phyloP scores from a whole-genome alignment of 1,284 basidiomycete species.

The Ustilago loliicola region DNA sequence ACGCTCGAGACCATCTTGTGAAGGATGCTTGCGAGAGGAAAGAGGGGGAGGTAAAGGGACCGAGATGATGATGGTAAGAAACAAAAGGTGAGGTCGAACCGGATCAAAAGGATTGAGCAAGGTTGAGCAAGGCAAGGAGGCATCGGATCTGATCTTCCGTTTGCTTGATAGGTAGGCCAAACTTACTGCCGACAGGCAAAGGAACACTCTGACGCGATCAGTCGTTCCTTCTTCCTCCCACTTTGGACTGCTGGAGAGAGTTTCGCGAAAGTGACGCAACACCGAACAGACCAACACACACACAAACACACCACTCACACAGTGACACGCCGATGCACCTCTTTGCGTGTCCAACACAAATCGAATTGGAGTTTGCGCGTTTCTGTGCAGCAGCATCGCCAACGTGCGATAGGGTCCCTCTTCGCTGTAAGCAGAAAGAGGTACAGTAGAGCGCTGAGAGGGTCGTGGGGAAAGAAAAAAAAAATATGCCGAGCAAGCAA shows the following conservation, averaged over 20 bases:
- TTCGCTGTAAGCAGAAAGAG: neutral
- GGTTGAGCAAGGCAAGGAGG: neutral
- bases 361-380: neutral
- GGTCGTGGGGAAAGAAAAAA: constrained; percentile 26
- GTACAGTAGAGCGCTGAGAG: neutral
- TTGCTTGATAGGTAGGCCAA: neutral
- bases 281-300: constrained; percentile 7
- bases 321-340: neutral
- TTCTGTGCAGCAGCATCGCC: neutral
- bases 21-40: constrained; percentile 2
- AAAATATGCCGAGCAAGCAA: constrained; percentile 10
- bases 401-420: constrained; percentile 1
- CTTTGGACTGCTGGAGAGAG: neutral
- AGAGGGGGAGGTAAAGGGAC: neutral
- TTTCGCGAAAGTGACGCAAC: constrained; percentile 10
- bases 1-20: constrained; percentile 48
- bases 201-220: too few species aligned
- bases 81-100: neutral
- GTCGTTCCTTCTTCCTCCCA: too few species aligned
- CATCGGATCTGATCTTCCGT: constrained; percentile 1
- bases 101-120: neutral
- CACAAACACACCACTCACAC: constrained; percentile 3
- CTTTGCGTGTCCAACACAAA: neutral
- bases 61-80: constrained; percentile 29
- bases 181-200: neutral